phyloP scores from a whole-genome alignment of 805 yeast genomes.

The Cyberlindnera mycetangii region DNA sequence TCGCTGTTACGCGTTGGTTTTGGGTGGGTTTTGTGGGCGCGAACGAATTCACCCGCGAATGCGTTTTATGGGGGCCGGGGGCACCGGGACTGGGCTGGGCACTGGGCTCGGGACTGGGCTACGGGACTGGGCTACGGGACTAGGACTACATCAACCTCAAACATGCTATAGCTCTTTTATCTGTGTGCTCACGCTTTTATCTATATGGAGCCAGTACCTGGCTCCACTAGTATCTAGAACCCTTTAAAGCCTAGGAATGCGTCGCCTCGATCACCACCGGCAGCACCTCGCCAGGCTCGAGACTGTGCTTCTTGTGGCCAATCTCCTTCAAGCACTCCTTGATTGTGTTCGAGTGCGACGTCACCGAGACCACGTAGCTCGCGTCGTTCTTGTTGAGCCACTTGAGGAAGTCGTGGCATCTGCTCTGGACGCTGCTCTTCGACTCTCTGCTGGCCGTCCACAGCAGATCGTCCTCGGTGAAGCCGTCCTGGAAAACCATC shows the following conservation, averaged over 20 bases:
- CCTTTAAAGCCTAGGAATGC: too few species aligned
- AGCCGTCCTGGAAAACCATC: conserved; percentile 7
- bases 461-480: conserved; percentile 10
- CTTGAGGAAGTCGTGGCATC: conserved; percentile 1
- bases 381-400: not conserved
- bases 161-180: too few species aligned
- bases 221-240: too few species aligned
- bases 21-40: too few species aligned
- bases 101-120: too few species aligned
- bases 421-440: not conserved
- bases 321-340: not conserved
- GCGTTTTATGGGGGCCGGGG: too few species aligned
- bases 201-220: too few species aligned
- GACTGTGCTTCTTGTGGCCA: not conserved
- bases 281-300: not conserved
- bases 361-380: conserved; percentile 1
- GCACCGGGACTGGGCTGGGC: too few species aligned
- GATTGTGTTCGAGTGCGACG: conserved; percentile 2
- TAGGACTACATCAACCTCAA: too few species aligned
- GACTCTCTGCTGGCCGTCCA: conserved; percentile 1
- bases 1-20: not conserved
- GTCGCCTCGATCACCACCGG: conserved; percentile 3
- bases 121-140: too few species aligned
- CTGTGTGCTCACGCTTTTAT: too few species aligned
- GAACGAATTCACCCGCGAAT: too few species aligned